Base-by-base conservation (phyloP, 2,329 filamentous ascomycete species). In the Arthrobotrys entomopaga region DNA sequence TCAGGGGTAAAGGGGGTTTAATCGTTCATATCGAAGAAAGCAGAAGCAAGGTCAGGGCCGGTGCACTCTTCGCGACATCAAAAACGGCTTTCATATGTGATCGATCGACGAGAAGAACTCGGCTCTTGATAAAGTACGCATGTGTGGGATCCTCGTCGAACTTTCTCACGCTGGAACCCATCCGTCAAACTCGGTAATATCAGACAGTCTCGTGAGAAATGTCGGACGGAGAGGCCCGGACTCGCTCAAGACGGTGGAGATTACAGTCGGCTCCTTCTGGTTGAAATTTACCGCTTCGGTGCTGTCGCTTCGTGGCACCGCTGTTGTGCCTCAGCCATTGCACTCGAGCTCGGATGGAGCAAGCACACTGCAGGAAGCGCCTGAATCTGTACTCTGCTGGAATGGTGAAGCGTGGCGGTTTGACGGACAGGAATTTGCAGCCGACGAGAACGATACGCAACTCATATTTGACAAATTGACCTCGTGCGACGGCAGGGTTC, bases 381-480 rank as follows among this genome's bases (percentile, higher is more conserved):
- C 61, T 26, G 69, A 67, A 24, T 74, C 67, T 59, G 52, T 74
- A n/a, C 84, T 99, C 1, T 97, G 94, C 85, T 99, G 95, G 95
- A 99, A 99, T 80, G 95, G 95, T 49, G 95, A 99, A 81, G 94
- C 93, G 0, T 99, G 95, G 95, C 89, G 86, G 67, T 85, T 96
- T 57, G 82, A 82, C 7, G 85, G 85, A 38, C 78, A 85, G 8
- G 78, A 81, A 0, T 84, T 97, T n/a, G 70, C 79, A 46, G 42
- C 57, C 4, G 73, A 79, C 40, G 91, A 88, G 67, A 97, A 97
- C 80, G 95, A 99, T 81, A 91, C 91, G 2, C 85, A 90, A 78
- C 82, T 83, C 5, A 84, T 98, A 16, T 89, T 94, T 79, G 79
- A 84, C 38, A 79, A 86, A 42, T 84, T 97, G 77, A 78, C 53